These are phyloP conservation scores for Ustilago lituana DNA, from an alignment of 1,284 basidiomycete species.

Conservation along the genomic window DNA sequence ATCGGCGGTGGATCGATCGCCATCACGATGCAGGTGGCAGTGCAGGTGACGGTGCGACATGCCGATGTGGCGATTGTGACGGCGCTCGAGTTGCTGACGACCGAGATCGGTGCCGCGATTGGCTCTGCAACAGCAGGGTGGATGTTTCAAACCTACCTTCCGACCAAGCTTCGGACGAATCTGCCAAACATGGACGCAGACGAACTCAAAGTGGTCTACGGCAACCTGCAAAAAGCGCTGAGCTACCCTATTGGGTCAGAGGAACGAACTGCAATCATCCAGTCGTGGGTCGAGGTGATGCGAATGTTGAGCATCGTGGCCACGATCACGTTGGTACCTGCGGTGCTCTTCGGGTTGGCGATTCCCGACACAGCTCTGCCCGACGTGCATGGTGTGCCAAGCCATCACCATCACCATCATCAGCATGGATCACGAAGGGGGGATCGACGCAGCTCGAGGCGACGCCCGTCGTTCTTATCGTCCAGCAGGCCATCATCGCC, in stretches of 20 bases:
- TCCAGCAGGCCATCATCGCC: slow-evolving; percentile 33
- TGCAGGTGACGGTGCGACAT: slow-evolving; percentile 81
- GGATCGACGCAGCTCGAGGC: slow-evolving; percentile 17
- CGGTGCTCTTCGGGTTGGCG: slow-evolving; percentile 51
- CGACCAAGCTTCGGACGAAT: slow-evolving; percentile 72
- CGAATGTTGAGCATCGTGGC: slow-evolving; percentile 59
- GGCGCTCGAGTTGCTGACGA: slow-evolving; percentile 80
- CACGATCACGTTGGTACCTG: slow-evolving; percentile 57
- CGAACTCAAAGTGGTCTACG: slow-evolving; percentile 59
- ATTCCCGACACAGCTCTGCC: slow-evolving; percentile 57
- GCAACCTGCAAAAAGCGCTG: slow-evolving; percentile 63
- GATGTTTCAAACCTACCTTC: slow-evolving; percentile 75
- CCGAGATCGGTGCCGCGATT: slow-evolving; percentile 79
- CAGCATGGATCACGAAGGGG: slow-evolving; percentile 27
- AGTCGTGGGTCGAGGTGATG: slow-evolving; percentile 65
- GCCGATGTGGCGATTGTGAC: slow-evolving; percentile 81
- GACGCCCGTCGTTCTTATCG: slow-evolving; percentile 36
- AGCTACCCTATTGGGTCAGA: slow-evolving; percentile 61
- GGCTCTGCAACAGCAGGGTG: slow-evolving; percentile 74
- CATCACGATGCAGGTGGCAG: slow-evolving; percentile 76
- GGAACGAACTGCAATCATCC: slow-evolving; percentile 64
- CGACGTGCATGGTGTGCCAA: slow-evolving; percentile 33
- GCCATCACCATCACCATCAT: slow-evolving; percentile 18
- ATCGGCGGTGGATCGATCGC: slow-evolving; percentile 81
- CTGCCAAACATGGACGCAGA: slow-evolving; percentile 68